Base-by-base conservation (phyloP, 352 stramenopile species). In the Pythium guiyangense region DNA sequence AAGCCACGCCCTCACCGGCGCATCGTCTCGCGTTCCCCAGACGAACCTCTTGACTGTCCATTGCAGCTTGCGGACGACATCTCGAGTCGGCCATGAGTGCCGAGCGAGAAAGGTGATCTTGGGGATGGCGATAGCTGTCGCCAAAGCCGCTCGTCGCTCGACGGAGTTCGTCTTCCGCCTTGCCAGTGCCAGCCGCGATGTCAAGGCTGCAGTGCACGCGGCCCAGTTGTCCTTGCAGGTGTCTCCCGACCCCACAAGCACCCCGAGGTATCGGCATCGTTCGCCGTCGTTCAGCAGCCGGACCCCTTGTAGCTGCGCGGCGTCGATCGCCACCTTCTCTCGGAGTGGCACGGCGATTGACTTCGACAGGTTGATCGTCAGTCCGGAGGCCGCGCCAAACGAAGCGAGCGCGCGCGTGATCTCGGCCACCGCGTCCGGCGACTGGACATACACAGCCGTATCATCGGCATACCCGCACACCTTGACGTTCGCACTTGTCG, bases 391-490 rank as follows among this genome's bases (percentile, higher is more conserved):
- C 42, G 4, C n/a, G 6, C 42, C 18, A 17, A 47, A 47, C 37
- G 2, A 3, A 6, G 6, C 11, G 1, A 42, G 37, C 3, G 42
- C 42, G 4, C 25, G 17, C 42, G 27, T 2, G 4, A 47, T 26
- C 17, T 47, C 42, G 4, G 10, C 17, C 18, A 47, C 18, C 3
- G 42, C 17, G 5, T 25, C 17, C 25, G 42, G 18, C 11, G 3
- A 12, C 42, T 42, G 17, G 0, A 66, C 9, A 29, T 55, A 62
- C 0, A 71, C 37, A 1, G 45, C 60, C 0, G 64, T 67, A 29
- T 68, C 60, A 29, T 71, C 60, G 0, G 67, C 60, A 29, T 68
- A 71, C 4, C 34, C 60, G 15, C 55, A 62, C 9, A 64, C 57
- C 3, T 11, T 14, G 46, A 63, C 53, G 0, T 6, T 20, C 2